phyloP scores from a whole-genome alignment of 306 rosid genomes.

The Dalbergia cochinchinensis region DNA sequence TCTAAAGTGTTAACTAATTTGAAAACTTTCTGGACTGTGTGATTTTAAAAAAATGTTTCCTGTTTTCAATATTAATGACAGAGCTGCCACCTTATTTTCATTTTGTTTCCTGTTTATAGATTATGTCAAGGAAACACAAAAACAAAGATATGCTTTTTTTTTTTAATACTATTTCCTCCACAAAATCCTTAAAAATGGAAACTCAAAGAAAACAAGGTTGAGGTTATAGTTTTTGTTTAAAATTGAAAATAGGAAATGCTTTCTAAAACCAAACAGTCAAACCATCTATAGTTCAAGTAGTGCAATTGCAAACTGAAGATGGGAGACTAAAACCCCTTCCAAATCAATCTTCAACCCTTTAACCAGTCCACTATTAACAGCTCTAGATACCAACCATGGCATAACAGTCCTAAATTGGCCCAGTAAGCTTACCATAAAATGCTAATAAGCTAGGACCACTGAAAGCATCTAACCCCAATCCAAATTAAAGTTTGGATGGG shows the following conservation, averaged over 20 bases:
- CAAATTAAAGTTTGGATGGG: background rate
- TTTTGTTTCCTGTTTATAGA: no score
- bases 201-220: no score
- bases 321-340: background rate
- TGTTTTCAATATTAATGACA: no score
- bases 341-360: background rate
- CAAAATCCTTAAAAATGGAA: background rate
- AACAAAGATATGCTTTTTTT: no score
- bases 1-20: background rate
- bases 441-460: background rate
- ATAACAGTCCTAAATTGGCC: background rate
- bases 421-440: background rate
- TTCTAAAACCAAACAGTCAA: background rate
- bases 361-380: background rate
- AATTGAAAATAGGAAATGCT: no score
- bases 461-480: conserved; percentile 17
- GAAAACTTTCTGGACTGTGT: background rate
- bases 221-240: no score
- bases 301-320: background rate
- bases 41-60: no score
- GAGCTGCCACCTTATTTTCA: no score
- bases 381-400: background rate
- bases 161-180: background rate
- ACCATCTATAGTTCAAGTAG: background rate
- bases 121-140: no score